Base-by-base conservation (phyloP, 495 filamentous ascomycete species). In the Pseudotulostoma volvatum region DNA sequence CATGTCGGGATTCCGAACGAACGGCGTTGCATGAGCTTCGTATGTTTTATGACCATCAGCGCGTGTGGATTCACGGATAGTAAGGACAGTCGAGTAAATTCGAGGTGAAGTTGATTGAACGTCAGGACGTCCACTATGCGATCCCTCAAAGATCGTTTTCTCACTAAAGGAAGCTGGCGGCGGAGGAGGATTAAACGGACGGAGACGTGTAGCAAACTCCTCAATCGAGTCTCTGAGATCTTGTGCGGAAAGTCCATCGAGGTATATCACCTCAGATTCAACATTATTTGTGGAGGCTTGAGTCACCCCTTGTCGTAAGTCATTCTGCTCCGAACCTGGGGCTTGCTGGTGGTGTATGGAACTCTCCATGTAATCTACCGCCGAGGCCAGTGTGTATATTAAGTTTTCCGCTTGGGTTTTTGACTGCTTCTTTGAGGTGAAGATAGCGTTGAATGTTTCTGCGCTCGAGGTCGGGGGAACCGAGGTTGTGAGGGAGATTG, bases 401-500 rank as follows among this genome's bases (percentile, higher is more conserved):
- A 90, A 79, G 47, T 93, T 76, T 30, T 67, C 61, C 5, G 59
- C 44, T 36, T 70, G 69, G 14, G 66, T 62, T 31, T 70, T 74
- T 2, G 67, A 44, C 35, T 69, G 52, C 33, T 54, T 46, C 47
- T 57, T 65, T 15, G 60, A 49, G 18, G 74, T 64, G 54, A 96
- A 93, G 47, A 94, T 84, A 28, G 76, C 64, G 40, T 81, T 76
- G 52, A 94, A 94, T 28, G 76, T 68, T 54, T 79, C 76, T 36
- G 73, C 59, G 32, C 74, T 78, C 31, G 83, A 69, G 9, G 73
- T 61, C 30, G 76, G 74, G 31, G 88, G 88, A 35, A 92, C 71
- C 36, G 76, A 72, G 44, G 76, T 71, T 18, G 81, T 87, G 48
- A 94, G 71, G 39, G 84, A 92, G 47, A 97, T 87, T 3, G 90